Evolutionary conservation across 1,139 yeast species (phyloP), one percentile per base, ranked within the genome.

Genomic region (Saccharomyces hybrid): DNA sequence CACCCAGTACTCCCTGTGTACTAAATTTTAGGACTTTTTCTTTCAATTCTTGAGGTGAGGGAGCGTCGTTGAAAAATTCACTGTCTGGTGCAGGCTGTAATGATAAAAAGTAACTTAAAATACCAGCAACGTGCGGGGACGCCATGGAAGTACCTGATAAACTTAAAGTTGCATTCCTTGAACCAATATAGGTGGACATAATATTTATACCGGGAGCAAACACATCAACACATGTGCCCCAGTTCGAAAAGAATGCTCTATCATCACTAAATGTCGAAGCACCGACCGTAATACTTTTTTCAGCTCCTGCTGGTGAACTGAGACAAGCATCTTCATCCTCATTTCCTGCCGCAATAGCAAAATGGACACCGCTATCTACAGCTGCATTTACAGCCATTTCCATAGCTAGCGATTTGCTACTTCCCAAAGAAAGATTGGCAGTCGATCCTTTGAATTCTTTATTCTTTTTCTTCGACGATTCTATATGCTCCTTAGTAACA

Each of bases 81-180:
- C 96, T 89, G 59, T 80, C 85, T 31, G 85, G 72, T 53, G 82
- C 86, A 62, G 99, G 99, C 74, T 88, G 95, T 72, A 93, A 82
- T 23, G 97, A 88, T 64, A 93, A 76, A 76, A 82, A 91, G 80
- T 93, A 93, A 4, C 96, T 76, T 68, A 85, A 78, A 71, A 93
- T 79, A 63, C 99, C 99, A 58, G 90, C 86, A 70, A 93, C 86
- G 71, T 93, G 98, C 52, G 99, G 99, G 48, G 98, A 88, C 34
- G 99, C 99, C 99, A 93, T 93, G 23, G 99, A 93, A 25, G 99
- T 93, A 74, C 99, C 99, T 47, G 97, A 89, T 73, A 93, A 79
- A 53, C 93, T 83, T 57, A 96, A 95, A 61, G 96, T 85, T 51
- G 95, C 89, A 57, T 80, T 73, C 61, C 83, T 83, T 44, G 95